Base-by-base conservation (phyloP, 257 asterid species). In the Solanum tacnaense region DNA sequence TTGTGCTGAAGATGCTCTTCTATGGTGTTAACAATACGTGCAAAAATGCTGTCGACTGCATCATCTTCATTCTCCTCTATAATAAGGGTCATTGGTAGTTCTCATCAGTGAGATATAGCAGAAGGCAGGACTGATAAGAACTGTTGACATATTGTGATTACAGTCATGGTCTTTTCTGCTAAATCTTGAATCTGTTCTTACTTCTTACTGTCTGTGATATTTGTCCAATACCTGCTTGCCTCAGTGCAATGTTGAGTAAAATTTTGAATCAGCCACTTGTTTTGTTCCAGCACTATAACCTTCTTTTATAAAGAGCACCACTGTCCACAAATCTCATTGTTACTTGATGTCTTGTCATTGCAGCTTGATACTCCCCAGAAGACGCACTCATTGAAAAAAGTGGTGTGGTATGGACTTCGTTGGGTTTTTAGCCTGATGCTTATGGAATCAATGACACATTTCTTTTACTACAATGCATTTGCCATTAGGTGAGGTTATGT, bases 381-480 rank as follows among this genome's bases (percentile, higher is more conserved):
- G 58, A 92, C 91, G 75, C 91, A 93, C 89, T 93, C 95, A 89
- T 87, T 92, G 27, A 70, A 83, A 89, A 95, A 93, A 65, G 96
- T 96, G 86, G 93, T 90, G 76, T 93, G 90, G 94, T 97, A 97
- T 89, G 99, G 99, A 88, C 73, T 94, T 41, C 98, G 99, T 39
- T 97, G 98, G 98, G 71, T 89, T 79, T 92, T 93, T 83, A 89
- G 98, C 90, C 87, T 96, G 93, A 88, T 89, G 90, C 92, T 97
- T 3, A 94, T 97, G 99, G 99, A 97, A 88, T 85, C 93, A 88
- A 93, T 95, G 96, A 91, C 99, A 11, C 99, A 97, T 92, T 90
- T 95, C 91, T 92, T 92, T 81, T 94, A 94, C 93, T 96, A 95
- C 88, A 96, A 97, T 91, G 98, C 99, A 88, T 97, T 96, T 87